Evolutionary conservation across 805 yeast genomes (phyloP).

Genomic region (Schwanniomyces yamadae): DNA sequence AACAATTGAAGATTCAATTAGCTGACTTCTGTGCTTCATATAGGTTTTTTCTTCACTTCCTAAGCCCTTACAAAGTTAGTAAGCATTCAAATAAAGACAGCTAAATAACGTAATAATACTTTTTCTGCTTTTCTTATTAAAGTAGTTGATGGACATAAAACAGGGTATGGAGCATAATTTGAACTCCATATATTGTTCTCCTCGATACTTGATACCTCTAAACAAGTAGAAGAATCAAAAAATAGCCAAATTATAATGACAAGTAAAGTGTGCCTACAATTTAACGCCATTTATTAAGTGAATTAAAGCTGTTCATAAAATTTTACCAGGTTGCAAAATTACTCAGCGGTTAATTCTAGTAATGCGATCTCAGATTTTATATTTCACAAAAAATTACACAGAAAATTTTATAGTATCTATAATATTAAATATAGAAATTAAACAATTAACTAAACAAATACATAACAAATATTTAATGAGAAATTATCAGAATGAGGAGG

Average conservation of each 20-base stretch:
- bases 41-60: slow-evolving; percentile 25
- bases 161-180: slow-evolving; percentile 27
- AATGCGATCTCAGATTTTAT: not conserved
- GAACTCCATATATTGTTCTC: slow-evolving; percentile 11
- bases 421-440: slow-evolving; percentile 10
- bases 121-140: slow-evolving; percentile 19
- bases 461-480: slow-evolving; percentile 5
- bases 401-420: slow-evolving; percentile 13
- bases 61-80: slow-evolving; percentile 9
- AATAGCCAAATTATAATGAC: not conserved
- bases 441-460: slow-evolving; percentile 8
- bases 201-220: no score
- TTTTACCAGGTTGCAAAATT: slow-evolving; percentile 1
- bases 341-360: not conserved
- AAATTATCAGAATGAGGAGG: slow-evolving; percentile 2
- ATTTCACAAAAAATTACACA: not conserved
- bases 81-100: not conserved
- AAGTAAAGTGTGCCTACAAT: not conserved
- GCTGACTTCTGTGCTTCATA: slow-evolving; percentile 23
- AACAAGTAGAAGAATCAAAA: not conserved
- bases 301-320: no score
- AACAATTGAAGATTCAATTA: slow-evolving; percentile 27
- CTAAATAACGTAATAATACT: slow-evolving; percentile 9
- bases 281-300: not conserved
- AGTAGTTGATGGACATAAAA: slow-evolving; percentile 20